Conservation (phyloP, 2,329 filamentous ascomycete genomes). For the Stachybotrys echinatus region DNA sequence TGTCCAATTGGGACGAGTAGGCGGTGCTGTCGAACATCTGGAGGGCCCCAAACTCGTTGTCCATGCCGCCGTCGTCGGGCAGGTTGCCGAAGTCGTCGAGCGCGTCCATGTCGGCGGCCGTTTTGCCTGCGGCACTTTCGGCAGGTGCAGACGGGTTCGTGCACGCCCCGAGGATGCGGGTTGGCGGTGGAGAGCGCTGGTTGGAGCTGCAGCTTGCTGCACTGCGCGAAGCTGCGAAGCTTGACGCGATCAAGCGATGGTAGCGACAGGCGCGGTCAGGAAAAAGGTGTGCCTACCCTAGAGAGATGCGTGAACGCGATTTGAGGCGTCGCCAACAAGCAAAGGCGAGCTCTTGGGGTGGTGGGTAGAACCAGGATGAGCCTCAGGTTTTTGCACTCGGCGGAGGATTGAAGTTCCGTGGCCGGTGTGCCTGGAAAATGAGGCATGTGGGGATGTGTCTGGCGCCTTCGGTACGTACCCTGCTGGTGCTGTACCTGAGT, state of each 20-base stretch:
- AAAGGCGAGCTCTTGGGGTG: not conserved
- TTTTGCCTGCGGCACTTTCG: not conserved
- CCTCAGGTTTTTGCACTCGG: not conserved
- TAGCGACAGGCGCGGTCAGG: not conserved
- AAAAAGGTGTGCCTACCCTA: not conserved
- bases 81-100: constrained; percentile 18
- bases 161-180: too few relatives aligned
- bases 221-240: not conserved
- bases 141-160: not conserved
- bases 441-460: too few relatives aligned
- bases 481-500: too few relatives aligned
- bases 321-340: not conserved
- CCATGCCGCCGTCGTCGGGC: constrained; percentile 11
- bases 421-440: too few relatives aligned
- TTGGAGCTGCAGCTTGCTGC: not conserved
- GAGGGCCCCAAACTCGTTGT: constrained; percentile 27
- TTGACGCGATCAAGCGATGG: not conserved
- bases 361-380: not conserved
- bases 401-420: too few relatives aligned
- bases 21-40: constrained; percentile 34
- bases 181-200: too few relatives aligned
- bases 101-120: constrained; percentile 16
- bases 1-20: constrained; percentile 20
- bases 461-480: too few relatives aligned
- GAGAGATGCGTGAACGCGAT: not conserved